These are phyloP conservation scores for Bryoerythrophyllum caledonicum DNA, from an alignment of 225 moss, liverwort and hornwort species.

Conservation along the genomic window DNA sequence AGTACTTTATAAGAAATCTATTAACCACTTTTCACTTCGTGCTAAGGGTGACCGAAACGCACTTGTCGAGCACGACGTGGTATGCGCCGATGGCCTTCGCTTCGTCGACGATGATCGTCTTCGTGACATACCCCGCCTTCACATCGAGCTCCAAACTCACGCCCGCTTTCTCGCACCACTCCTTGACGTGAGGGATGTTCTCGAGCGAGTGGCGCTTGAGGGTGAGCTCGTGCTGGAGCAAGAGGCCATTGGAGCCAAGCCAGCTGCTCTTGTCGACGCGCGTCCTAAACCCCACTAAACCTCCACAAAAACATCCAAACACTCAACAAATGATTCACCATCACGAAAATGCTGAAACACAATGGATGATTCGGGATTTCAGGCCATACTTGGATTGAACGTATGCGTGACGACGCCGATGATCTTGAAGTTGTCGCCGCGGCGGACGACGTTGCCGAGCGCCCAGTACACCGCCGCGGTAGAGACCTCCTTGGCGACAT, in stretches of 20 bases:
- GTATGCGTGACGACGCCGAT: constrained; percentile 46
- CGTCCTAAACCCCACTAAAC: constrained; percentile 52
- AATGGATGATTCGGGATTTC: neutral
- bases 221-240: constrained; percentile 37
- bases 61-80: constrained; percentile 58
- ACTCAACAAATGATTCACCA: neutral
- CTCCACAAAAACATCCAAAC: neutral
- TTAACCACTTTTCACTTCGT: neutral
- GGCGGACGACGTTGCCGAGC: constrained; percentile 49
- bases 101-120: constrained; percentile 48
- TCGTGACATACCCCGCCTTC: constrained; percentile 35
- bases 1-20: neutral
- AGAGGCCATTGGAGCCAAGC: constrained; percentile 34
- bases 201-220: constrained; percentile 29
- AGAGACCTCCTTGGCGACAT: constrained; percentile 39
- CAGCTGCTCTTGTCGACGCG: constrained; percentile 53
- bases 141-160: constrained; percentile 50
- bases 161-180: constrained; percentile 65
- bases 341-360: too few relatives aligned
- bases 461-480: constrained; percentile 56
- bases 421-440: constrained; percentile 54
- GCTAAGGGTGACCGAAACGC: neutral
- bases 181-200: constrained; percentile 43
- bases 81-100: constrained; percentile 48
- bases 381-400: constrained; percentile 40